Evolutionary conservation across 176 grass and related monocot genomes (phyloP), one percentile per base, ranked within the genome.

Genomic region (Hordeum marinum): DNA sequence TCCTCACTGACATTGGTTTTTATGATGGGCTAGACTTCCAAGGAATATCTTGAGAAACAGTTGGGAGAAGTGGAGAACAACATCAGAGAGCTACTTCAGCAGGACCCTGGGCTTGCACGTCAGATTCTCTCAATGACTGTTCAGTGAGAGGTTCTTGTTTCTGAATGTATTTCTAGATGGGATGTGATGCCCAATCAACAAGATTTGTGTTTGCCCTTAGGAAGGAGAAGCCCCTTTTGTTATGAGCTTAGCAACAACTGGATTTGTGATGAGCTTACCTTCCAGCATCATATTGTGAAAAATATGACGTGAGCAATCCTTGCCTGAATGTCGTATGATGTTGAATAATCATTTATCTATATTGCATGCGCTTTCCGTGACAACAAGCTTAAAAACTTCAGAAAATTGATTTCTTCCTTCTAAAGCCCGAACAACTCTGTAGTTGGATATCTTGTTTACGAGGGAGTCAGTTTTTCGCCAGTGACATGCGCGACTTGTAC

Each of bases 21-120:
- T 73, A 41, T 7, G 65, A 77, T 35, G 43, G 43, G 61, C 45
- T 85, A 96, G 93, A 94, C 88, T 78, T 95, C 91, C 11, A 95
- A 95, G 67, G 93, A 98, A 39, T 92, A 94, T 78, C 89, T 99
- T 72, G 96, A 99, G 84, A 99, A 99, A 83, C 96, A 99, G 80
- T 23, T 84, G 75, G 88, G 78, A 39, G 93, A 99, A 69, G 79
- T 92, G 67, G 96, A 99, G 71, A 96, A 93, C 88, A 96, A 96
- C 79, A 80, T 99, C 17, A 83, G 37, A 85, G 96, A 98, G 87
- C 68, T 98, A 36, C 89, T 98, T 29, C 93, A 95, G 78, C 93
- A 95, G 79, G 93, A 98, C 78, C 93, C 96, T 14, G 89, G 81
- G 26, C 89, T 98, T 68, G 91, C 96, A 13, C 88, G 80, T 21